phyloP scores from a whole-genome alignment of 495 filamentous ascomycete species.

The Tuber brumale region DNA sequence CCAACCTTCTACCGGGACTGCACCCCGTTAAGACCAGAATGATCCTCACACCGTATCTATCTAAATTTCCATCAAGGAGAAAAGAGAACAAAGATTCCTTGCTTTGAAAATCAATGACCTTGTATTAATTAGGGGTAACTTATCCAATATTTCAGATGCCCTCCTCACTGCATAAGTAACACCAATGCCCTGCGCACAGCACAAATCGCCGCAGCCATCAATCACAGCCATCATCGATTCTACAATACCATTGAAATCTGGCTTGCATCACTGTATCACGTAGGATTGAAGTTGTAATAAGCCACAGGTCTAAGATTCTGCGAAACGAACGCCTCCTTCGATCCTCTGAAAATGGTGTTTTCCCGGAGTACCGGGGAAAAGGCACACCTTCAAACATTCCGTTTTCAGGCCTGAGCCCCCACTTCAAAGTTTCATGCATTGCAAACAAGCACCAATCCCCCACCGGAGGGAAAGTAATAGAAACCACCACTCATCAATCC shows the following conservation, averaged over 20 bases:
- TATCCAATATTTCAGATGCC: constrained; percentile 1
- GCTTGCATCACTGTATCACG: background rate
- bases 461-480: background rate
- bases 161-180: background rate
- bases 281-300: background rate
- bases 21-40: background rate
- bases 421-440: background rate
- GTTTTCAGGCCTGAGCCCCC: background rate
- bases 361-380: background rate
- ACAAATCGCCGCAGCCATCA: background rate
- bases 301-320: background rate
- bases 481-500: background rate
- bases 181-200: background rate
- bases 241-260: background rate
- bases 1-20: background rate
- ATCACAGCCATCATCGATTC: background rate
- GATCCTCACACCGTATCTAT: background rate
- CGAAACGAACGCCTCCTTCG: background rate
- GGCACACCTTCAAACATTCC: background rate
- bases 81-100: background rate
- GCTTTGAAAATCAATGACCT: background rate
- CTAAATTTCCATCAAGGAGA: background rate
- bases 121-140: background rate
- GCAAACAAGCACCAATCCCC: background rate
- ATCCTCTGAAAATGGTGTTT: background rate